Base-by-base conservation (phyloP, 1,139 yeast genomes). In the Sugiyamaella paludigena region DNA sequence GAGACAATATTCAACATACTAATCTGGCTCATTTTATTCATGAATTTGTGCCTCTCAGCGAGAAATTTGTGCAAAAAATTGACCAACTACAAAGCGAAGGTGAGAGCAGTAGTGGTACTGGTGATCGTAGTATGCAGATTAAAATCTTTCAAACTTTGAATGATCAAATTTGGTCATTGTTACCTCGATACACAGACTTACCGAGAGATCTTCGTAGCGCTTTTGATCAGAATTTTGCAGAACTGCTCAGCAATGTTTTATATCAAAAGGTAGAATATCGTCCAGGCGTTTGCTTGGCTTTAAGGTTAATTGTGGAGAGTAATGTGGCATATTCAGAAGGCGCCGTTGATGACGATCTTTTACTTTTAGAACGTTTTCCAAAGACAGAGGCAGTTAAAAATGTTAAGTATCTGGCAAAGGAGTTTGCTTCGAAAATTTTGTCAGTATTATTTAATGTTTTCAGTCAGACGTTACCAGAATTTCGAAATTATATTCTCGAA, bases 361-460 rank as follows among this genome's bases (percentile, higher is more conserved):
- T 87, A 48, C 69, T 83, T 55, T 78, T 78, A 52, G 81, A 83
- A 63, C 77, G 76, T 50, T 81, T 86, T 61, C 78, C 92, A 8
- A 69, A 77, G 31, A 70, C 70, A 15, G 75, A 78, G 50, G 80
- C 96, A 1, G 64, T 70, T 50, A 61, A 72, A 43, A 83, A 84
- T 58, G 58, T 89, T 47, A 77, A 78, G 52, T 85, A 80, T 60
- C 71, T 92, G 54, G 72, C 87, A 0, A 53, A 79, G 0, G 83
- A 81, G 58, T 69, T 66, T 55, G 80, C 96, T 4, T 70, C 85
- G 7, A 91, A 92, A 59, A 66, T 92, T 45, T 75, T 92, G 52
- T 85, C 96, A 19, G 96, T 89, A 27, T 73, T 94, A 50, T 88
- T 92, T 74, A 92, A 92, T 60, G 94, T 92, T 29, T 92, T 87